Conservation (phyloP, 2,329 filamentous ascomycete species). For the Karstenula rhodostoma region DNA sequence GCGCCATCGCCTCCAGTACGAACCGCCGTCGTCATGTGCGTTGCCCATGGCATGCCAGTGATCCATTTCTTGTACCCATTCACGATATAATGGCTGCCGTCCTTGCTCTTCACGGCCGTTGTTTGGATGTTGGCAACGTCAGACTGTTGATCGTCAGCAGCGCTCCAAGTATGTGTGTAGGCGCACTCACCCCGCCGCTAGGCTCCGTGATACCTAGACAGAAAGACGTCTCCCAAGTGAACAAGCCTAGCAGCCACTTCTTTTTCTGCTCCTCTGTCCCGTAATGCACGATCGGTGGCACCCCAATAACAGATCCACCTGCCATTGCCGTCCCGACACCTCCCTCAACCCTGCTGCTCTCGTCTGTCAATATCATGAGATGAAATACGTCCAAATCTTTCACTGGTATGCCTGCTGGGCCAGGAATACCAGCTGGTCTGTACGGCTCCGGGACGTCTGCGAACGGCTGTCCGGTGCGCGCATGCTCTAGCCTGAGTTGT, state of each 20-base stretch:
- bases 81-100: constrained; percentile 46
- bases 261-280: constrained; percentile 67
- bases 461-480: constrained; percentile 53
- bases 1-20: constrained; percentile 40
- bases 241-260: constrained; percentile 67
- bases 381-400: constrained; percentile 51
- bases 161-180: neutral
- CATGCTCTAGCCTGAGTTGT: constrained; percentile 51
- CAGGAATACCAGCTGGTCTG: constrained; percentile 49
- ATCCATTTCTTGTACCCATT: constrained; percentile 53
- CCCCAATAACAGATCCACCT: constrained; percentile 69
- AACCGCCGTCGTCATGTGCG: constrained; percentile 46
- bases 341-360: constrained; percentile 63
- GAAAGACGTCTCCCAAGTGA: constrained; percentile 66
- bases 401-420: constrained; percentile 48
- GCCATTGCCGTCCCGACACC: constrained; percentile 66
- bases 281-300: constrained; percentile 69
- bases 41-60: constrained; percentile 46
- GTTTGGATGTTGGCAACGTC: constrained; percentile 39
- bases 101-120: constrained; percentile 34
- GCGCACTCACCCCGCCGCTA: constrained; percentile 52
- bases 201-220: constrained; percentile 73
- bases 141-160: constrained; percentile 7
- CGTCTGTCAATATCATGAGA: constrained; percentile 63
- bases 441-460: constrained; percentile 56